These are phyloP conservation scores for Gossypium schwendimanii DNA, from an alignment of 441 rosid species.

Conservation along the genomic window DNA sequence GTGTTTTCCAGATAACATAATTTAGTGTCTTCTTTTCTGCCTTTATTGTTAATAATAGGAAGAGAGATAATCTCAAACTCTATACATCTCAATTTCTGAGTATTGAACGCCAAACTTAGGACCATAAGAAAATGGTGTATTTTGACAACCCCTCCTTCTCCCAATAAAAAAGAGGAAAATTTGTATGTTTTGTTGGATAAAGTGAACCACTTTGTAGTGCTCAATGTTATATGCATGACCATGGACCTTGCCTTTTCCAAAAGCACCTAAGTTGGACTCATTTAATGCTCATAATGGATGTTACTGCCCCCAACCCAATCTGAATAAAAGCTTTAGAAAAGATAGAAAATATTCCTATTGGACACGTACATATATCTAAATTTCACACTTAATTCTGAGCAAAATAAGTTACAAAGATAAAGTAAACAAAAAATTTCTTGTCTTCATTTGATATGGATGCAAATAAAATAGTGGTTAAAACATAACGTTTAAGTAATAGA, in stretches of 20 bases:
- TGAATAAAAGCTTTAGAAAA: background rate
- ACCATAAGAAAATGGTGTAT: background rate
- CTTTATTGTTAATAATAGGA: background rate
- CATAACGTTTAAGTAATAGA: background rate
- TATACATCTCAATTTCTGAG: background rate
- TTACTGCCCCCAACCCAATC: background rate
- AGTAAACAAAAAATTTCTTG: background rate
- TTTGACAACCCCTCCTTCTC: background rate
- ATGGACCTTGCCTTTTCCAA: background rate
- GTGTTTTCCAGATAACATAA: background rate
- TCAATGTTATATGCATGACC: background rate
- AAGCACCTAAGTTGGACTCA: background rate
- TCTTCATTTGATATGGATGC: background rate
- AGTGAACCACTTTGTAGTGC: background rate
- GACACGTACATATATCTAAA: background rate
- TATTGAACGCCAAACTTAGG: background rate
- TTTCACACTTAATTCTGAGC: background rate
- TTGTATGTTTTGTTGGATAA: background rate
- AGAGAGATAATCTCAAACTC: background rate
- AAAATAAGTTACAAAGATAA: background rate
- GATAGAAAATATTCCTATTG: background rate
- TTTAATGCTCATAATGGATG: background rate
- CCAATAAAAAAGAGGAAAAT: background rate
- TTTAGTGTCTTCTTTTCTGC: background rate
- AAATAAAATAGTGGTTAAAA: background rate